Evolutionary conservation across 306 rosid genomes (phyloP).

Genomic region (Acacia crassicarpa): DNA sequence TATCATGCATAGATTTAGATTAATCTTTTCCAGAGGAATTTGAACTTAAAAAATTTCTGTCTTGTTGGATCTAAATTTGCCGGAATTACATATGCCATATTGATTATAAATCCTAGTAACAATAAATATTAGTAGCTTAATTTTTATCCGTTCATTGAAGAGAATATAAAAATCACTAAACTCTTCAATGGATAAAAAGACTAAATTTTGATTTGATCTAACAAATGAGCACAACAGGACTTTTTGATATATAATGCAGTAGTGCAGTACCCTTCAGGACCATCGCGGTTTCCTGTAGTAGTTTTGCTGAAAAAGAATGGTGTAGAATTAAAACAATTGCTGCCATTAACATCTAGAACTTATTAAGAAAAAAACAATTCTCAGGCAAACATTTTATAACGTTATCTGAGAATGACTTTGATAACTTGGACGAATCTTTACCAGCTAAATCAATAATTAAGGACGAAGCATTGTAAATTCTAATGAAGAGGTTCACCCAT

Average conservation of each 20-base stretch:
- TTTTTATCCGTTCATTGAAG: background rate
- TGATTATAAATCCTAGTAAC: background rate
- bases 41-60: no score
- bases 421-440: background rate
- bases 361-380: background rate
- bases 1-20: no score
- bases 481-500: background rate
- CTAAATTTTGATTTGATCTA: background rate
- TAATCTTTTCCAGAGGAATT: no score
- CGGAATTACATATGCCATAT: background rate
- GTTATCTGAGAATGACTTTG: background rate
- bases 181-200: background rate
- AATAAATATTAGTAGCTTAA: no score
- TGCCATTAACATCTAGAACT: background rate
- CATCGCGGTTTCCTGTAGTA: background rate
- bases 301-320: background rate
- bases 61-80: no score
- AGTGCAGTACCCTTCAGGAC: background rate
- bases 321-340: background rate
- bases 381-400: background rate
- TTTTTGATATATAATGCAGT: background rate
- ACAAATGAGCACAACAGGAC: background rate
- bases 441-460: background rate
- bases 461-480: background rate
- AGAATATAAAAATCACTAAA: background rate